Evolutionary conservation across 768 basidiomycete species (phyloP).

Genomic region (Leccinum obscurum): DNA sequence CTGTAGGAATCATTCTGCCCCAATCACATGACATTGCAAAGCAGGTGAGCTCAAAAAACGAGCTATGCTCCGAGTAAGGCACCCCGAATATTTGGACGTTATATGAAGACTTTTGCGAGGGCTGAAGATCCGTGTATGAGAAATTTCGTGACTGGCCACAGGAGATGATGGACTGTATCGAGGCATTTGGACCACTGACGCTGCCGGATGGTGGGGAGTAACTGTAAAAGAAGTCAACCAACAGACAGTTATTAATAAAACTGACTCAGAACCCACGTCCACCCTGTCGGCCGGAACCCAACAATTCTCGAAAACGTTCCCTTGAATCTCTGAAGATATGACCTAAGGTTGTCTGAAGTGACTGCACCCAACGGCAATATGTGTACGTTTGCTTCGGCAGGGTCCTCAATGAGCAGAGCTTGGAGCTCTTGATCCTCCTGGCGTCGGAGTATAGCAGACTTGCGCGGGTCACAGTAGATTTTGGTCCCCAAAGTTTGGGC

Average conservation of each 20-base stretch:
- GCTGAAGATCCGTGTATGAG: conserved; percentile 64
- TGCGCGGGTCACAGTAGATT: conserved; percentile 87
- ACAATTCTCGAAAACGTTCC: conserved; percentile 69
- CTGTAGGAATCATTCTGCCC: conserved; percentile 92
- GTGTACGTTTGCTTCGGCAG: conserved; percentile 78
- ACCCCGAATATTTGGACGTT: conserved; percentile 76
- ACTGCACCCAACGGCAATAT: conserved; percentile 78
- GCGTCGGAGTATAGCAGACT: conserved; percentile 79
- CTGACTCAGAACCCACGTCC: conserved; percentile 65
- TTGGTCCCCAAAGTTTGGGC: conserved; percentile 79
- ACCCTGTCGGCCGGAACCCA: conserved; percentile 93
- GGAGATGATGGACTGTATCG: conserved; percentile 68
- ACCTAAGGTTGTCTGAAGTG: conserved; percentile 71
- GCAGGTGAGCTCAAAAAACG: conserved; percentile 93
- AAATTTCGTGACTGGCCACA: conserved; percentile 67
- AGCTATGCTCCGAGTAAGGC: conserved; percentile 95
- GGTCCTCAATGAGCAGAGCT: conserved; percentile 72
- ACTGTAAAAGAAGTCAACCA: conserved; percentile 36
- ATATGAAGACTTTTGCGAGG: conserved; percentile 69
- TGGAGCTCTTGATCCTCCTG: conserved; percentile 84
- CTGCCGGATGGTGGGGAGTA: conserved; percentile 67
- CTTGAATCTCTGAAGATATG: conserved; percentile 74
- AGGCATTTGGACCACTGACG: conserved; percentile 60
- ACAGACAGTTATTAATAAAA: neutral
- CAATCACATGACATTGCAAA: conserved; percentile 89